Conservation (phyloP, 176 grass and related monocot species). For the Aegilops umbellulata region DNA sequence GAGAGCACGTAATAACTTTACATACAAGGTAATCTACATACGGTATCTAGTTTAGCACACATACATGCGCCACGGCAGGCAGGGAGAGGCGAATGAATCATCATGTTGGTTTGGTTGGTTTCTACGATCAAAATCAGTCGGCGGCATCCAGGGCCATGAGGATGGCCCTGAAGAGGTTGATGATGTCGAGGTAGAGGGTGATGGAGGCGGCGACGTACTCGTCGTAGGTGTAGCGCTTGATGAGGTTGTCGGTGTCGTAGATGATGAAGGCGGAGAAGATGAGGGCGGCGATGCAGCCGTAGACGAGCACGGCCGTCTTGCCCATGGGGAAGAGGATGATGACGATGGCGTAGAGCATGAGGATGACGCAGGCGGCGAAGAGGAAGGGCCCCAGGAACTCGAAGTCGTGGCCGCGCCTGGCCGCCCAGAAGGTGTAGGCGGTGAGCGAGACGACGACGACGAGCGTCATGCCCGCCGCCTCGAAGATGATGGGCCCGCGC, state of each 20-base stretch:
- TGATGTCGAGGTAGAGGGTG: slow-evolving; percentile 82
- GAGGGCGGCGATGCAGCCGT: slow-evolving; percentile 67
- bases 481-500: slow-evolving; percentile 55
- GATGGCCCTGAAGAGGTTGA: slow-evolving; percentile 74
- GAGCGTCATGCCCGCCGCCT: slow-evolving; percentile 58
- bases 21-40: background rate
- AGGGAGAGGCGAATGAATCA: background rate
- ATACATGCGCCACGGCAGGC: background rate
- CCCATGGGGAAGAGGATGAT: slow-evolving; percentile 65
- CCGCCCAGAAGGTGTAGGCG: slow-evolving; percentile 89
- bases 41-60: background rate
- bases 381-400: slow-evolving; percentile 83
- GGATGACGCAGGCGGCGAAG: slow-evolving; percentile 45
- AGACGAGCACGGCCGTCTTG: slow-evolving; percentile 63
- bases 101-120: background rate
- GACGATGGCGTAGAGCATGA: slow-evolving; percentile 57
- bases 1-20: background rate
- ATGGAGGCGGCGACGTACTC: slow-evolving; percentile 79
- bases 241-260: slow-evolving; percentile 92
- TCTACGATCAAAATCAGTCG: slow-evolving; percentile 10
- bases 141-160: slow-evolving; percentile 33
- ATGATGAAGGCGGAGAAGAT: slow-evolving; percentile 90
- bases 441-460: slow-evolving; percentile 66
- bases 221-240: slow-evolving; percentile 81
- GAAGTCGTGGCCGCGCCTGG: slow-evolving; percentile 69